Base-by-base conservation (phyloP, 129 eudicot genomes). In the Pittosporum tobira region DNA sequence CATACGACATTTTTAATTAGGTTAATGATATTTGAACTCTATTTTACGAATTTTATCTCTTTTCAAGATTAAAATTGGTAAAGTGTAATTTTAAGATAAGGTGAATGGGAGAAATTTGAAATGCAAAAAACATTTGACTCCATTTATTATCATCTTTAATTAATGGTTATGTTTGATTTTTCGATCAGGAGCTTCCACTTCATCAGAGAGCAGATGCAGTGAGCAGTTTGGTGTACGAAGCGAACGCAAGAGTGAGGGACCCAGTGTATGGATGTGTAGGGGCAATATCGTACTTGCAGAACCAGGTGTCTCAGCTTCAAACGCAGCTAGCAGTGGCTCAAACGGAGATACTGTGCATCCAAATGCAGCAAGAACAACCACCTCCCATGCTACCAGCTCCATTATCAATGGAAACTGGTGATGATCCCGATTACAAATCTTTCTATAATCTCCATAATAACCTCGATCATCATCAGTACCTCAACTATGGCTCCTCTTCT, bases 191-290 rank as follows among this genome's bases (percentile, higher is more conserved):
- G 71, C 81, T 87, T 27, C 83, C 83, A 3, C 57, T 77, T 51
- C 69, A 81, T 46, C 85, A 84, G 61, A 76, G 96, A 67, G 81
- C 61, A 36, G 96, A 88, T 52, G 94, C 96, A n/a, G 96, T 81
- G 43, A 81, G 91, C 76, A 88, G 94, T 64, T 70, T 84, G 38
- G 96, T 81, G 2, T 88, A 88, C 29, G 96, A 88, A 69, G 96
- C 96, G 0, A 88, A 72, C 30, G 94, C 96, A 0, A 69, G 96
- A 62, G 66, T 69, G 60, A 60, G 90, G 25, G 96, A 88, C 62
- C 96, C 96, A 0, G 89, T 88, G 5, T 84, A 88, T 45, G 96
- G 96, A 31, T 88, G 96, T 29, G 94, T 88, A 28, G 96, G 94
- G 8, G 88, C 85, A 1, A 84, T 88, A 57, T 84, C 88, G 1